phyloP scores from a whole-genome alignment of 1,139 yeast genomes.

The Zygosaccharomyces pseudobailii region DNA sequence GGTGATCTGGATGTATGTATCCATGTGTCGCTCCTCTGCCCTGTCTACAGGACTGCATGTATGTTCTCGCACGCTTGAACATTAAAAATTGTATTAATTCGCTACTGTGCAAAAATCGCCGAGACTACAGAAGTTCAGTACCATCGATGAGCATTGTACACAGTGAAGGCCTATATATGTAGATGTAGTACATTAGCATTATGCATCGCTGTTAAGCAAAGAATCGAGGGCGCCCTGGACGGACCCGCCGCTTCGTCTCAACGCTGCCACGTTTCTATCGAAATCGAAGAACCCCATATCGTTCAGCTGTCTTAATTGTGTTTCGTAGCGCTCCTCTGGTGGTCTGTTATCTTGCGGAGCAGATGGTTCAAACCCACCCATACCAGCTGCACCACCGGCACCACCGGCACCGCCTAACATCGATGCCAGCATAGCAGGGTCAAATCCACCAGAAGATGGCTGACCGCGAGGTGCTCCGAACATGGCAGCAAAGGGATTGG shows the following conservation, averaged over 20 bases:
- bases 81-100: background rate
- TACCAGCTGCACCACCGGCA: background rate
- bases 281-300: constrained; percentile 96
- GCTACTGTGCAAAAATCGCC: background rate
- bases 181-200: constrained; percentile 3
- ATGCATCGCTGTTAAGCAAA: constrained; percentile 52
- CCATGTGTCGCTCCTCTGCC: background rate
- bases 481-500: constrained; percentile 51
- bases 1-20: constrained; percentile 18
- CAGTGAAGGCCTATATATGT: background rate
- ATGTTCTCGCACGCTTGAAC: background rate
- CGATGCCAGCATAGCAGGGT: constrained; percentile 39
- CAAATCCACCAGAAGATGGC: constrained; percentile 26
- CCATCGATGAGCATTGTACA: background rate
- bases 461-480: constrained; percentile 23
- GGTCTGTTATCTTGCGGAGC: constrained; percentile 66
- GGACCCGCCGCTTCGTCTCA: constrained; percentile 92
- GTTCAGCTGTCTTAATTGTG: constrained; percentile 86
- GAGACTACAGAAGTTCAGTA: background rate
- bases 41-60: background rate
- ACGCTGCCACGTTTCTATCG: constrained; percentile 84
- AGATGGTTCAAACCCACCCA: background rate
- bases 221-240: constrained; percentile 96
- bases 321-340: constrained; percentile 90
- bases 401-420: constrained; percentile 35